These are phyloP conservation scores for Nepenthes mirabilis DNA, from an alignment of 148 eudicot genomes.

Conservation along the genomic window DNA sequence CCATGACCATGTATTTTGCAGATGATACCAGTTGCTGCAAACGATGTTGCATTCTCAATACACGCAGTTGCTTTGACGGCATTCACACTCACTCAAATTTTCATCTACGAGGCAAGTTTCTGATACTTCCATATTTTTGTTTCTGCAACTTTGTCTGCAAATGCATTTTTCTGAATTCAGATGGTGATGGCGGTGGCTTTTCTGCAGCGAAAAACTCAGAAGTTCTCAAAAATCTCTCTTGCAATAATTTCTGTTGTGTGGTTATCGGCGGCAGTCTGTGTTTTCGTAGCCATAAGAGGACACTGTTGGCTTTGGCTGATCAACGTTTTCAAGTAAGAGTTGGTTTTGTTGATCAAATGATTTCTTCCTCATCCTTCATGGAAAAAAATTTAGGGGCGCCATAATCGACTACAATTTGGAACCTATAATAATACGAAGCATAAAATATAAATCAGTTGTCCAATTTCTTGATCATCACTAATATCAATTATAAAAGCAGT, in stretches of 20 bases:
- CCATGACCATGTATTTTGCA: conserved; percentile 11
- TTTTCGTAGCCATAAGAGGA: conserved; percentile 36
- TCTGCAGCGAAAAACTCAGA: conserved; percentile 63
- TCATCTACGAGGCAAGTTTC: conserved; percentile 36
- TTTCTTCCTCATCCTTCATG: too few relatives aligned
- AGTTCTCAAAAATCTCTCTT: conserved; percentile 50
- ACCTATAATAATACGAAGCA: too few relatives aligned
- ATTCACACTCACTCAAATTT: conserved; percentile 60
- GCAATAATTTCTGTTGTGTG: conserved; percentile 47
- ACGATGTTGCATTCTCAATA: conserved; percentile 69
- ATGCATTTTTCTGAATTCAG: not conserved
- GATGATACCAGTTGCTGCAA: conserved; percentile 79
- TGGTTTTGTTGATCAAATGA: not conserved
- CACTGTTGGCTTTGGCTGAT: conserved; percentile 83
- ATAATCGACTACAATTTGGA: too few relatives aligned
- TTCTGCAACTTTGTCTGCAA: not conserved
- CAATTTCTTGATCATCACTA: too few relatives aligned
- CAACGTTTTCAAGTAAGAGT: conserved; percentile 59
- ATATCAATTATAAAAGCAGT: too few relatives aligned
- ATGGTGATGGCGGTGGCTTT: not conserved
- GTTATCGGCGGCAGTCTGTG: conserved; percentile 53
- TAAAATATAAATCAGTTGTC: too few relatives aligned
- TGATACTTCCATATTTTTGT: not conserved
- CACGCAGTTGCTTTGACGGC: conserved; percentile 74
- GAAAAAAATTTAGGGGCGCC: too few relatives aligned